A percentile compares a stretch with the other conserved stretches of the same genome.
Conservation (phyloP, 2,329 filamentous ascomycete species). For the Aspergillus aculeatus region DNA sequence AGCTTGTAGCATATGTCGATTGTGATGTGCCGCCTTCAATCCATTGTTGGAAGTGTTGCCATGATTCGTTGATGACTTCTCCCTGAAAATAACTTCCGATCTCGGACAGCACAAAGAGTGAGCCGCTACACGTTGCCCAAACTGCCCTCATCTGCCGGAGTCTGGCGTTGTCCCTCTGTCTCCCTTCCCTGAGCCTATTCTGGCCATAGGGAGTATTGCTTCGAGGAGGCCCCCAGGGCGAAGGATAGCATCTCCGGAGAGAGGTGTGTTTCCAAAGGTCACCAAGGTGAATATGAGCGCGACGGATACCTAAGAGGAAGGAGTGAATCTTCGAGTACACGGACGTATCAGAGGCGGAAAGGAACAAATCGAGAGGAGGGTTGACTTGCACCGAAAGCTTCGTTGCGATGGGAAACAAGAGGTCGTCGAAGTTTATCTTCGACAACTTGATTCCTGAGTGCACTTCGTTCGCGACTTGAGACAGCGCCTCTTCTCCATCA, state of each 20-base stretch:
- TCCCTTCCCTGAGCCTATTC: slow-evolving; percentile 59
- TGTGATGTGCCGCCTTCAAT: slow-evolving; percentile 51
- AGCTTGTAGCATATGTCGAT: slow-evolving; percentile 27
- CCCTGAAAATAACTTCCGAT: slow-evolving; percentile 86
- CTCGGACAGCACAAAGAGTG: slow-evolving; percentile 85
- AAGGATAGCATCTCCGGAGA: slow-evolving; percentile 73
- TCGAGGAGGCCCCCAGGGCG: slow-evolving; percentile 64
- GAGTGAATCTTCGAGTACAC: slow-evolving; percentile 82
- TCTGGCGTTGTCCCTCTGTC: slow-evolving; percentile 64
- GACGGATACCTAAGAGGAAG: slow-evolving; percentile 80
- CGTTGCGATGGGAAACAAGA: slow-evolving; percentile 76
- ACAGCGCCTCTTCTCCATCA: slow-evolving; percentile 27
- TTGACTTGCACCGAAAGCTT: slow-evolving; percentile 69
- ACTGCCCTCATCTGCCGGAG: slow-evolving; percentile 70
- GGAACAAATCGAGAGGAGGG: slow-evolving; percentile 83
- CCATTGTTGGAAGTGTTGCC: slow-evolving; percentile 77
- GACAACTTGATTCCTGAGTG: slow-evolving; percentile 39
- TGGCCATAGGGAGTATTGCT: slow-evolving; percentile 62
- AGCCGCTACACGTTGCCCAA: slow-evolving; percentile 86
- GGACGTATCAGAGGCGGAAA: slow-evolving; percentile 71
- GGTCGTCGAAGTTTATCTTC: slow-evolving; percentile 64
- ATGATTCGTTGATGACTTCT: slow-evolving; percentile 78
- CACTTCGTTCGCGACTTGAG: slow-evolving; percentile 18
- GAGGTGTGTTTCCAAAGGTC: slow-evolving; percentile 83
- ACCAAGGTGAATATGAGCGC: slow-evolving; percentile 80